phyloP scores from a whole-genome alignment of 805 yeast species.

The Ogataea sp. region DNA sequence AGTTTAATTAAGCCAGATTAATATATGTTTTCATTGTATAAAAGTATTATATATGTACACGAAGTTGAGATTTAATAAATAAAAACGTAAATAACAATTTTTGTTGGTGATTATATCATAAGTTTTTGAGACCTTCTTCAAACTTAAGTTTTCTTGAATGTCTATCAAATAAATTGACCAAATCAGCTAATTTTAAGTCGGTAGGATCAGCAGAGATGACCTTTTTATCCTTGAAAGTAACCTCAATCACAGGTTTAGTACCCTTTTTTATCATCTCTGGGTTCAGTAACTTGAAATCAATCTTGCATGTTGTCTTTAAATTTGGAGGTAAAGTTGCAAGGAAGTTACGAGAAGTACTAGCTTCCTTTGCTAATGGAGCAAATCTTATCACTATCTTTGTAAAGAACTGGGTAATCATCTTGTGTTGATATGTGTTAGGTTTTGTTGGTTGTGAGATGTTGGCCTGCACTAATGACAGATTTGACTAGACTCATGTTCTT shows the following conservation, averaged over 20 bases:
- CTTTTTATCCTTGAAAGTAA: constrained; percentile 75
- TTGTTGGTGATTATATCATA: no score
- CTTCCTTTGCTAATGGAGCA: constrained; percentile 69
- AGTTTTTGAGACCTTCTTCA: constrained; percentile 53
- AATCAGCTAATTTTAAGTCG: constrained; percentile 45
- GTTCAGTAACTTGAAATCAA: constrained; percentile 57
- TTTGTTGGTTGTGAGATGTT: no score
- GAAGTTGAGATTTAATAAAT: no score
- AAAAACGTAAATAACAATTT: no score
- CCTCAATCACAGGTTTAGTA: constrained; percentile 52
- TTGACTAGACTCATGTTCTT: no score
- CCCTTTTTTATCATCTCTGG: constrained; percentile 28
- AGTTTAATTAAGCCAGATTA: no score
- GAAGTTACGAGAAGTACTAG: constrained; percentile 73
- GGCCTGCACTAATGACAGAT: no score
- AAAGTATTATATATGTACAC: no score
- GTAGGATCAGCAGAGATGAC: constrained; percentile 62
- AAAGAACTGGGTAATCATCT: constrained; percentile 88
- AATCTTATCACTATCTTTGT: constrained; percentile 68
- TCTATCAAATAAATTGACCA: constrained; percentile 61
- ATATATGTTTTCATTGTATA: no score
- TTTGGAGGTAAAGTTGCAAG: constrained; percentile 76
- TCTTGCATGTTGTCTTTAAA: constrained; percentile 42
- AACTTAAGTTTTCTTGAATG: constrained; percentile 76
- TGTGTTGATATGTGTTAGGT: background rate